Conservation (phyloP, 163 green algal genomes). For the Prototheca wickerhamii region DNA sequence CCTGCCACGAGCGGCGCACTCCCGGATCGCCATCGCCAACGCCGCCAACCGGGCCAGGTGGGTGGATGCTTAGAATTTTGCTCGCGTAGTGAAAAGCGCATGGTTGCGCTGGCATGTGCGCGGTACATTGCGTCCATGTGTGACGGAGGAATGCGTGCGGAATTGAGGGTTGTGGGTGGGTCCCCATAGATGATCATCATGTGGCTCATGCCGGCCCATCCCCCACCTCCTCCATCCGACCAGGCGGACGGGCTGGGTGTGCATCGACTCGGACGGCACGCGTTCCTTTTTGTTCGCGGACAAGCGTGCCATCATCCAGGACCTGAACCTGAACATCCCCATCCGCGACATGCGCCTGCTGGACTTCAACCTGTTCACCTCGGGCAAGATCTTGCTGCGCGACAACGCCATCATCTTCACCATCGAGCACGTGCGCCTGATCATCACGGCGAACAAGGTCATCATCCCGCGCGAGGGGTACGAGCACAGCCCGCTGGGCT, state of each 20-base stretch:
- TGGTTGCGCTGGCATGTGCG: too few species aligned
- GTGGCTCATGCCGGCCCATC: background rate
- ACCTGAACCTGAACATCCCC: slow-evolving; percentile 55
- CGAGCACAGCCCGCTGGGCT: slow-evolving; percentile 27
- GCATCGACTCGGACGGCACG: slow-evolving; percentile 29
- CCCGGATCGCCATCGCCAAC: too few species aligned
- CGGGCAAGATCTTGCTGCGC: slow-evolving; percentile 62
- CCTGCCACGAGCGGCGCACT: too few species aligned
- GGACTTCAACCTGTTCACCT: slow-evolving; percentile 50
- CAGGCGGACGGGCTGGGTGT: slow-evolving; percentile 38
- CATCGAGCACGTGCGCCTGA: slow-evolving; percentile 70
- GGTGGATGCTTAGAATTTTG: too few species aligned
- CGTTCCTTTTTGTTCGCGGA: slow-evolving; percentile 40
- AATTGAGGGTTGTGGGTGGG: too few species aligned
- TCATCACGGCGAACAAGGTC: slow-evolving; percentile 65
- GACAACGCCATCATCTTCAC: slow-evolving; percentile 74
- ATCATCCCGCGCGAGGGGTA: slow-evolving; percentile 44
- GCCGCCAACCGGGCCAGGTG: too few species aligned
- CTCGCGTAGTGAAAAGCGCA: too few species aligned
- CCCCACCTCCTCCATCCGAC: background rate
- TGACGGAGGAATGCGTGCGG: too few species aligned
- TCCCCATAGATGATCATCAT: too few species aligned
- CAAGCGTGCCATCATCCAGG: slow-evolving; percentile 41
- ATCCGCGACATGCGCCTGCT: slow-evolving; percentile 78
- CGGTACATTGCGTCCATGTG: too few species aligned